phyloP scores from a whole-genome alignment of 345 rosid genomes.

The Populus euphratica region DNA sequence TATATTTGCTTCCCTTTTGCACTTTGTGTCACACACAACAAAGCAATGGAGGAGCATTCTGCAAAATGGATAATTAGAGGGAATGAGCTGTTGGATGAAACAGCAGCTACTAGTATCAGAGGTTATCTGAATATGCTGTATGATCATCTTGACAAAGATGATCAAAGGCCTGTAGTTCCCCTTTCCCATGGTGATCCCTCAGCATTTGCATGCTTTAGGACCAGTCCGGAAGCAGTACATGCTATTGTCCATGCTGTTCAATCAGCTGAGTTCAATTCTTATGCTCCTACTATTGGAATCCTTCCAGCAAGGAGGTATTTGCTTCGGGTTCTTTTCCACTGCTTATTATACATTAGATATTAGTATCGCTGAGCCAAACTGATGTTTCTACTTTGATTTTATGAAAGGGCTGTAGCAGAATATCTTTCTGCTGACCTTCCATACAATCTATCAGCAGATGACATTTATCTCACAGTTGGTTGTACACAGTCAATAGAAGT shows the following conservation, averaged over 20 bases:
- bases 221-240: slow-evolving; percentile 46
- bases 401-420: slow-evolving; percentile 17
- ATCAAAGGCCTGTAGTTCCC: slow-evolving; percentile 38
- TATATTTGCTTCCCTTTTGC: too few relatives aligned
- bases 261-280: slow-evolving; percentile 51
- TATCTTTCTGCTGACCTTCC: slow-evolving; percentile 30
- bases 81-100: too few relatives aligned
- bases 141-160: slow-evolving; percentile 38
- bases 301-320: slow-evolving; percentile 56
- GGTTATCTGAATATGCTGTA: slow-evolving; percentile 33
- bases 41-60: too few relatives aligned
- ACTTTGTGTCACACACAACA: too few relatives aligned
- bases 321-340: neutral
- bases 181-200: slow-evolving; percentile 82
- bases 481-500: slow-evolving; percentile 31
- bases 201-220: slow-evolving; percentile 53
- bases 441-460: slow-evolving; percentile 22
- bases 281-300: slow-evolving; percentile 46
- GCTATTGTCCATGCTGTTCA: slow-evolving; percentile 48
- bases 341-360: too few relatives aligned
- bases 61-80: too few relatives aligned
- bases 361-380: too few relatives aligned
- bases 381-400: neutral
- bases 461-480: slow-evolving; percentile 29
- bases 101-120: slow-evolving; percentile 28